A percentile compares a stretch with the other conserved stretches of the same genome.
Evolutionary conservation across 1,284 basidiomycete species (phyloP).

Genomic region (Naganishia albida): DNA sequence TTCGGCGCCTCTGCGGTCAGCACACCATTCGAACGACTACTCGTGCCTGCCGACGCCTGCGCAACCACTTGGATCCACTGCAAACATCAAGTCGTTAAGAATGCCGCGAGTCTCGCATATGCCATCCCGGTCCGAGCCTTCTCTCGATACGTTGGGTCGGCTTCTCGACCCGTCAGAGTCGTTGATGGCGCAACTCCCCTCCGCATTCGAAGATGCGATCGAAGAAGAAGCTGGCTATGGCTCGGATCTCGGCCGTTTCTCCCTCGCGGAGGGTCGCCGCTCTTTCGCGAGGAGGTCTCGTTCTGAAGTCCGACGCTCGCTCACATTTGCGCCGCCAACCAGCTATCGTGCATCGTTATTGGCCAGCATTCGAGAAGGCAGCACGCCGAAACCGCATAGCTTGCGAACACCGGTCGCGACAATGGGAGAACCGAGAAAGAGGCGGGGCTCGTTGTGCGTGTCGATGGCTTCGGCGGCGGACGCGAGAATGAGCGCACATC

Average conservation of each 20-base stretch:
- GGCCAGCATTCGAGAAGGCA: constrained; percentile 13
- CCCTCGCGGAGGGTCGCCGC: constrained; percentile 7
- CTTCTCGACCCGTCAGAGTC: not conserved
- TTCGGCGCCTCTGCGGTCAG: constrained; percentile 25
- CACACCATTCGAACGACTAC: constrained; percentile 23
- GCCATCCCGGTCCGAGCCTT: constrained; percentile 18
- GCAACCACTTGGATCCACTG: constrained; percentile 3
- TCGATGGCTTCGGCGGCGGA: not conserved
- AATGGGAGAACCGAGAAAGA: not conserved
- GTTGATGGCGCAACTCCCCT: constrained; percentile 14
- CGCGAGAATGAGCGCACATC: constrained; percentile 14
- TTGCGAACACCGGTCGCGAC: constrained; percentile 9
- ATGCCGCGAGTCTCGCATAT: constrained; percentile 33
- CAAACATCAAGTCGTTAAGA: not conserved
- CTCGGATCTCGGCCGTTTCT: not conserved
- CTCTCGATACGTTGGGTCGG: not conserved
- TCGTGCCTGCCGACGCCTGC: constrained; percentile 18
- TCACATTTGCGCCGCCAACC: constrained; percentile 13
- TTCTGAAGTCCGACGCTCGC: constrained; percentile 23
- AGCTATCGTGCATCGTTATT: constrained; percentile 20
- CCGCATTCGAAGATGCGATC: constrained; percentile 24
- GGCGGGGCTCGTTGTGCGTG: not conserved
- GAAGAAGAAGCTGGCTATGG: constrained; percentile 7
- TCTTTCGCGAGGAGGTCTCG: constrained; percentile 20
- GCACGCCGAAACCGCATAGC: constrained; percentile 1